Base-by-base conservation (phyloP, 768 basidiomycete species). In the Boletus eberwhitei region DNA sequence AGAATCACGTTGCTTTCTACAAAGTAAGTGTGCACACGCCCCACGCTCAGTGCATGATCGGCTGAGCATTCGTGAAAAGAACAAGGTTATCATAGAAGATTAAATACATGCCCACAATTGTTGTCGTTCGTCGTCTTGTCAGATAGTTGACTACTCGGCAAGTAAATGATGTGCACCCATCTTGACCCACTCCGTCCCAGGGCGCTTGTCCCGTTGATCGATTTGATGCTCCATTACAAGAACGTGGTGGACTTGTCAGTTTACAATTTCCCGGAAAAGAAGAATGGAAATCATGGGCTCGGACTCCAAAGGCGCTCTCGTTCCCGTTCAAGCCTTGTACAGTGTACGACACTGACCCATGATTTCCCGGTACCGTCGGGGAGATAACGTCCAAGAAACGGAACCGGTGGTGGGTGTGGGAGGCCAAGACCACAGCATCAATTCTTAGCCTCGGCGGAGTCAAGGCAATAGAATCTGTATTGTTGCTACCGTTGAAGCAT, bases 1-100 rank as follows among this genome's bases (percentile, higher is more conserved):
- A 86, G 67, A 76, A 76, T 11, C 82, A 84, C 63, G 75, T 90
- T 21, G 90, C 89, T 0, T 90, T 92, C 65, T 88, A 92, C 76
- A 89, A 89, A 79, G 88, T 82, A 54, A 66, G 63, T 21, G n/a
- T 39, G 21, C 16, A 3, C 32, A 8, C 19, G 16, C 37, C 13
- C 31, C 3, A 24, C n/a, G 6, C 32, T 34, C 16, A 5, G 48
- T 34, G 38, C 31, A 22, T 43, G 34, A 21, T 44, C 5, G 31
- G 29, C 45, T 57, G 39, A 57, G 5, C 21, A 6, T 44, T 52
- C 29, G 36, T 16, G 8, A 51, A 29, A 52, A 65, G 64, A 52
- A 54, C 59, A 65, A 67, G 47, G 62, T 67, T 0, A 5, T 35
- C 24, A 64, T 67, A 38, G 5, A 60, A 37, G 64, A 48, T 12